Percentiles rank a stretch among this genome's conserved stretches.
Evolutionary conservation across 768 basidiomycete genomes (phyloP).

Genomic region (Tricholoma matsutake): DNA sequence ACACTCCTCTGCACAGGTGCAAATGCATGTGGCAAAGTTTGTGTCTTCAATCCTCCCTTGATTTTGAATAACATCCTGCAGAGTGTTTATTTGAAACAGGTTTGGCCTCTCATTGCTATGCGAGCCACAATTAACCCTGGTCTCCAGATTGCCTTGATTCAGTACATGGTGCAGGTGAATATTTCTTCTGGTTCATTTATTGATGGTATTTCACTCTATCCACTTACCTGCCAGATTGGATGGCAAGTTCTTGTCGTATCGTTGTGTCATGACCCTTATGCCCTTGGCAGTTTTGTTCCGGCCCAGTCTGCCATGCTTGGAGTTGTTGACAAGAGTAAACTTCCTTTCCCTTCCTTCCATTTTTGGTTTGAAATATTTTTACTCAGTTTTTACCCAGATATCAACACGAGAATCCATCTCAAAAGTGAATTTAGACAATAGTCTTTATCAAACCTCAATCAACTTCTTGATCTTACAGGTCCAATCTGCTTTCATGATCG

Average conservation of each 20-base stretch:
- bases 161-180: constrained; percentile 88
- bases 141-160: constrained; percentile 76
- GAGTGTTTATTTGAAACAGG: constrained; percentile 95
- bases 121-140: neutral
- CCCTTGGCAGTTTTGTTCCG: constrained; percentile 79
- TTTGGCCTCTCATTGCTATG: constrained; percentile 18
- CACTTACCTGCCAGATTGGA: constrained; percentile 49
- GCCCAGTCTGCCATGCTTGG: constrained; percentile 82
- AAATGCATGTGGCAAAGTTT: constrained; percentile 92
- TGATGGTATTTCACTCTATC: neutral
- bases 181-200: neutral
- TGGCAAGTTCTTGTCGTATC: constrained; percentile 41
- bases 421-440: constrained; percentile 47
- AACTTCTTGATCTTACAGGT: constrained; percentile 39
- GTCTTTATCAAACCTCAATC: constrained; percentile 3
- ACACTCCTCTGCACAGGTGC: constrained; percentile 85
- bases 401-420: constrained; percentile 95
- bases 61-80: constrained; percentile 23
- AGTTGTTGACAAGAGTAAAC: constrained; percentile 80
- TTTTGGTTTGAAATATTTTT: constrained; percentile 7
- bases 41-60: constrained; percentile 3
- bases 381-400: constrained; percentile 89
- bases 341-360: constrained; percentile 3
- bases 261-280: neutral
- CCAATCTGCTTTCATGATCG: constrained; percentile 97